These are phyloP conservation scores for Bryum argenteum DNA, from an alignment of 225 moss, liverwort and hornwort species.

Conservation along the genomic window DNA sequence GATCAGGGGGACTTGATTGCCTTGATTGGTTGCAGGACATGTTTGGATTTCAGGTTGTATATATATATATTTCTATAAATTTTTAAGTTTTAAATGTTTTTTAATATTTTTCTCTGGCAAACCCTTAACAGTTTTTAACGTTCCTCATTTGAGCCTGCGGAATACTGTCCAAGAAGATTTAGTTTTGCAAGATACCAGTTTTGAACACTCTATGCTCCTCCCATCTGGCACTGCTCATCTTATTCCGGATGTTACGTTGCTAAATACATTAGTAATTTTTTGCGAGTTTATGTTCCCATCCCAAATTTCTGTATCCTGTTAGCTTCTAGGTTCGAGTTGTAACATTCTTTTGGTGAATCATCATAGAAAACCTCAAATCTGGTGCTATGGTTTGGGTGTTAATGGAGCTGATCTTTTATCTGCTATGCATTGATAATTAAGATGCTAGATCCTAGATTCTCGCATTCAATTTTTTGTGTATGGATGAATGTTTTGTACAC, in stretches of 20 bases:
- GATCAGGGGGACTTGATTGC: slow-evolving; percentile 83
- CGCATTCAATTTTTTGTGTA: not conserved
- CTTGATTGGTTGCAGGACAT: slow-evolving; percentile 93
- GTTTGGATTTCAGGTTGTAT: slow-evolving; percentile 98
- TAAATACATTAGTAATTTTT: not conserved
- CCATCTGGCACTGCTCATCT: not conserved
- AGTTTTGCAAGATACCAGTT: too few species aligned
- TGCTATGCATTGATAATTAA: not conserved
- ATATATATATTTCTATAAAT: too few species aligned
- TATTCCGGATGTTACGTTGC: not conserved
- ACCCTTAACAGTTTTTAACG: not conserved
- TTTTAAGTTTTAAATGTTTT: too few species aligned
- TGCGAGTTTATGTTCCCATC: not conserved
- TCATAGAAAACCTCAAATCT: not conserved
- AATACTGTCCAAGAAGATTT: not conserved
- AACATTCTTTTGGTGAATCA: too few species aligned
- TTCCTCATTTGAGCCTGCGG: not conserved
- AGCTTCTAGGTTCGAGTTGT: not conserved
- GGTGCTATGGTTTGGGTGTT: not conserved
- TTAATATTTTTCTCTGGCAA: not conserved
- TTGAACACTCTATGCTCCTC: not conserved
- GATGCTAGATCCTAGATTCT: not conserved
- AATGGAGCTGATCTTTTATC: not conserved
- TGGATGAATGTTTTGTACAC: too few species aligned
- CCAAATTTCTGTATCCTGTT: not conserved